These are phyloP conservation scores for Conticribra weissflogii DNA, from an alignment of 108 stramenopile species.

Conservation along the genomic window DNA sequence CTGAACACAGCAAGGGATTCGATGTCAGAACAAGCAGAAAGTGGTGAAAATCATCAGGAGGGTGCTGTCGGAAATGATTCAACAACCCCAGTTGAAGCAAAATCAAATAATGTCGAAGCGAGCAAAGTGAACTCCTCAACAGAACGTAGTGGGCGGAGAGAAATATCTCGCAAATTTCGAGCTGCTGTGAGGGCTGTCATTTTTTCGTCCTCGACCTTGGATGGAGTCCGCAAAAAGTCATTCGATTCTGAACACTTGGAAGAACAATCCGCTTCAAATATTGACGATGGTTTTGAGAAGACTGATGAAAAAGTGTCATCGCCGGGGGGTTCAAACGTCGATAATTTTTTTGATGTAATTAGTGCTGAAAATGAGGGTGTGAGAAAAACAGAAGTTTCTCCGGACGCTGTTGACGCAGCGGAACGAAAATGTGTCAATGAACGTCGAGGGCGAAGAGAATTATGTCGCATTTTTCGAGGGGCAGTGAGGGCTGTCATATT, in stretches of 20 bases:
- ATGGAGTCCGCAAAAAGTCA: too few relatives aligned
- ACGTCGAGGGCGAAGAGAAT: neutral
- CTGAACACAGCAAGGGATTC: neutral
- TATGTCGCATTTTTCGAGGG: neutral
- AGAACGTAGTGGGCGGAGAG: neutral
- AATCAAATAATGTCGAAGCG: too few relatives aligned
- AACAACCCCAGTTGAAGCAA: neutral
- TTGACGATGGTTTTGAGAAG: neutral
- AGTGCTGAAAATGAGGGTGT: too few relatives aligned
- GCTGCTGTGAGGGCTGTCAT: neutral
- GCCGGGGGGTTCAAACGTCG: too few relatives aligned
- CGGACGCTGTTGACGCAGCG: too few relatives aligned
- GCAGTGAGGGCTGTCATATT: neutral
- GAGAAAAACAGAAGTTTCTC: too few relatives aligned
- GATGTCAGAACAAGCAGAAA: neutral
- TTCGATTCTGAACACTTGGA: too few relatives aligned
- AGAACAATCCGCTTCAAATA: neutral
- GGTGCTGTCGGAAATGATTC: neutral
- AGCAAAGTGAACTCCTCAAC: neutral
- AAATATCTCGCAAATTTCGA: neutral
- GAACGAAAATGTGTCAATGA: too few relatives aligned
- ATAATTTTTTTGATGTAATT: too few relatives aligned
- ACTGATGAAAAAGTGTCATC: too few relatives aligned
- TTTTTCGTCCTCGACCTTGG: neutral
- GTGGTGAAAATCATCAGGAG: neutral